phyloP scores from a whole-genome alignment of 2,329 filamentous ascomycete genomes.

The Diaporthe ampelina region DNA sequence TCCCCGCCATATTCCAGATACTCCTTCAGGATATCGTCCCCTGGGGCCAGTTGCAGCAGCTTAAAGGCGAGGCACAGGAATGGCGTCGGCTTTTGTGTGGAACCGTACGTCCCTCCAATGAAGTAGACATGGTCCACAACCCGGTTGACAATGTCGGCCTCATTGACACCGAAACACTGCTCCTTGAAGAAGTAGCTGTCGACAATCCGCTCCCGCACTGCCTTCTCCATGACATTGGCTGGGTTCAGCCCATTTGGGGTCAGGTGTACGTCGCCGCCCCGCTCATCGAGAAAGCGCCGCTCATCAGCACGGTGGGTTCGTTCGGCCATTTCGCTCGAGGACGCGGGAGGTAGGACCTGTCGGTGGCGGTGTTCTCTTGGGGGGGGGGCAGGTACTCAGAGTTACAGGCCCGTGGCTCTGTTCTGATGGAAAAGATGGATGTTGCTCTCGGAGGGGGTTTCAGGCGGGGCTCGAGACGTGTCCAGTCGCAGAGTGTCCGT shows the following conservation, averaged over 20 bases:
- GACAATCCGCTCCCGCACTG: constrained; percentile 93
- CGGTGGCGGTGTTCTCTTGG: too few relatives aligned
- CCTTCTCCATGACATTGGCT: constrained; percentile 95
- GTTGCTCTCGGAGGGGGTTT: neutral
- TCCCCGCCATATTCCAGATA: constrained; percentile 84
- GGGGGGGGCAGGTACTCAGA: neutral
- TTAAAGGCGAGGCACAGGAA: constrained; percentile 97
- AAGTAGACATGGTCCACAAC: constrained; percentile 85
- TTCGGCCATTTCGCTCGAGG: constrained; percentile 40
- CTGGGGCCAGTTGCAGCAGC: constrained; percentile 87
- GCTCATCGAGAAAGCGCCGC: constrained; percentile 87
- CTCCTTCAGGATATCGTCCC: constrained; percentile 81
- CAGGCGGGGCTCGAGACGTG: neutral
- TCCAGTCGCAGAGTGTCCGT: neutral
- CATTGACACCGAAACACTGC: constrained; percentile 96
- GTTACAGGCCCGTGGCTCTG: neutral
- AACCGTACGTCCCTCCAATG: constrained; percentile 90
- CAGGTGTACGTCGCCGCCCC: constrained; percentile 81
- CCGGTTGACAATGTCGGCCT: constrained; percentile 85
- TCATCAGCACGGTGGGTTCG: constrained; percentile 81
- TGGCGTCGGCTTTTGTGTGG: constrained; percentile 86
- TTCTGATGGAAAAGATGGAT: neutral
- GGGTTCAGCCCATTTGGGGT: constrained; percentile 92
- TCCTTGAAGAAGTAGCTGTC: constrained; percentile 99
- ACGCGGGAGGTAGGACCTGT: neutral